Percentiles rank a stretch among this genome's conserved stretches.
Conservation (phyloP, 2,329 filamentous ascomycete species). For the Aspergillus pseudoterreus region DNA sequence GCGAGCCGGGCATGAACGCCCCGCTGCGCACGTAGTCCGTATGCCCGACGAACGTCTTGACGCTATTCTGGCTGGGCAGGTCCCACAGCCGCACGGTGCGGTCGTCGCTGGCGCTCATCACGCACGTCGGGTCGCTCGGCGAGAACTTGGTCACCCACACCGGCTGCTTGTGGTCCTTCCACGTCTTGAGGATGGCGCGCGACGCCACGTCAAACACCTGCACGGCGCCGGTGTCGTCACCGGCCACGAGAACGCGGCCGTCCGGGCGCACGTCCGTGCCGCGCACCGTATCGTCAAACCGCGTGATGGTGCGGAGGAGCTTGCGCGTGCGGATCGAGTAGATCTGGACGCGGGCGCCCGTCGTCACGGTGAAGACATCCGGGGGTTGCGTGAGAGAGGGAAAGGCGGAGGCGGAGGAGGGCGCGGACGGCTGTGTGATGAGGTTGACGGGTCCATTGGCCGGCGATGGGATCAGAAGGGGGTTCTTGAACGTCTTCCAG, state of each 20-base stretch:
- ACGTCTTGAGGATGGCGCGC: constrained; percentile 89
- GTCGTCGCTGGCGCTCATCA: constrained; percentile 91
- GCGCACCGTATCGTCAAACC: constrained; percentile 88
- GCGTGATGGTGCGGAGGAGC: constrained; percentile 86
- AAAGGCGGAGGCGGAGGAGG: constrained; percentile 40
- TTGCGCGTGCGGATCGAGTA: constrained; percentile 91
- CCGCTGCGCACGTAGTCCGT: constrained; percentile 88
- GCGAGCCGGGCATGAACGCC: constrained; percentile 69
- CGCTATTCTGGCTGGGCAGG: constrained; percentile 72
- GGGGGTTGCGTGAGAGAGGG: constrained; percentile 45
- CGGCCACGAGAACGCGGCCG: constrained; percentile 82
- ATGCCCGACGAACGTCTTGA: constrained; percentile 78
- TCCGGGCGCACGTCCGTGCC: constrained; percentile 85
- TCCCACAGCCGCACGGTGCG: constrained; percentile 93
- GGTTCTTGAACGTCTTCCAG: constrained; percentile 93
- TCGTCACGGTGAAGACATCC: constrained; percentile 82
- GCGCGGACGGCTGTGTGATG: constrained; percentile 67
- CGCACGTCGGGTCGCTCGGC: constrained; percentile 76
- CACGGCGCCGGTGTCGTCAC: constrained; percentile 85
- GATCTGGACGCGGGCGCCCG: constrained; percentile 86
- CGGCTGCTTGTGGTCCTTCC: constrained; percentile 90
- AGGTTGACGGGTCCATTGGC: constrained; percentile 86
- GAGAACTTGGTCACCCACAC: constrained; percentile 91
- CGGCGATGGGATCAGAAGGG: constrained; percentile 83
- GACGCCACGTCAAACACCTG: constrained; percentile 93